Percentiles rank a stretch among this genome's conserved stretches.
phyloP scores from a whole-genome alignment of 305 asterid species.

The Coffea humblotiana region DNA sequence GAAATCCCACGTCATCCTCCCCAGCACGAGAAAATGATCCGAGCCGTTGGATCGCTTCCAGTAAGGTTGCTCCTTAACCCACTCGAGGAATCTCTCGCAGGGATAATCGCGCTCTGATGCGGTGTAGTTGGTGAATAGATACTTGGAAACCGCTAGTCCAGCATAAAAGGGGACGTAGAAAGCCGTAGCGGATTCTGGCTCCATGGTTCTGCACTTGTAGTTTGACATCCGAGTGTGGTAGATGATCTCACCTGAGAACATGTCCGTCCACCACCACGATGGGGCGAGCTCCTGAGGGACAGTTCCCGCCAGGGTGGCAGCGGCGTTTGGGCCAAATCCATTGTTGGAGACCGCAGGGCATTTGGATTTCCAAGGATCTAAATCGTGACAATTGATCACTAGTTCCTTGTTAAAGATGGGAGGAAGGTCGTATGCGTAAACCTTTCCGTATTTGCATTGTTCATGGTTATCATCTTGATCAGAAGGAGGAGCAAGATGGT shows the following conservation, averaged over 20 bases:
- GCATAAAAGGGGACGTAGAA: conserved; percentile 66
- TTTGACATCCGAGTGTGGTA: conserved; percentile 39
- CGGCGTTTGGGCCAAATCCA: conserved; percentile 57
- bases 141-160: conserved; percentile 55
- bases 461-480: no score
- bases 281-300: conserved; percentile 44
- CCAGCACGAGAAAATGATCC: conserved; percentile 55
- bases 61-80: conserved; percentile 37
- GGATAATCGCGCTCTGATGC: conserved; percentile 43
- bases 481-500: neutral
- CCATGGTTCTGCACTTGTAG: conserved; percentile 47
- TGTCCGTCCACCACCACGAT: conserved; percentile 69
- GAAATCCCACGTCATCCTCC: conserved; percentile 67
- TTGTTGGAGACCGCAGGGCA: conserved; percentile 47
- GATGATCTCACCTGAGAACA: conserved; percentile 54
- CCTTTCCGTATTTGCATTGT: conserved; percentile 38
- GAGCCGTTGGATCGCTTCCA: conserved; percentile 50
- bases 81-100: conserved; percentile 32
- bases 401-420: conserved; percentile 47
- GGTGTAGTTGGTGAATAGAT: conserved; percentile 45
- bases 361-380: conserved; percentile 55
- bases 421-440: conserved; percentile 55
- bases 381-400: conserved; percentile 35
- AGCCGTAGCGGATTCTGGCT: conserved; percentile 54
- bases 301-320: conserved; percentile 15